These are phyloP conservation scores for Chrysosporium queenslandicum DNA, from an alignment of 2,329 filamentous ascomycete genomes.

Conservation along the genomic window DNA sequence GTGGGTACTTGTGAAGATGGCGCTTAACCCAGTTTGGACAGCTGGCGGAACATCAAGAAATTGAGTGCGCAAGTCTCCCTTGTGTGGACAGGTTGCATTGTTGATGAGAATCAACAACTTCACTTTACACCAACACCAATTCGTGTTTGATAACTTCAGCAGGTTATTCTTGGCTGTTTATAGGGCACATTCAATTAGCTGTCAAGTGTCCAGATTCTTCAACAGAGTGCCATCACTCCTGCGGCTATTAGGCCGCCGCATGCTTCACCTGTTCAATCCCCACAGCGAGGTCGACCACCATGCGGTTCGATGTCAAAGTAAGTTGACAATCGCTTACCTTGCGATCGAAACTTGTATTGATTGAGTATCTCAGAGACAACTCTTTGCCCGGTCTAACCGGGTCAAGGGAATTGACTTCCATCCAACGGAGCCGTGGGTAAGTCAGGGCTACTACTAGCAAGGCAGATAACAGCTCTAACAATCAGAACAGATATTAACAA, in stretches of 20 bases:
- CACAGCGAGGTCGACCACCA: slow-evolving; percentile 32
- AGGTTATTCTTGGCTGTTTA: background rate
- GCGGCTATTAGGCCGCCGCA: slow-evolving; percentile 14
- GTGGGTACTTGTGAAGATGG: slow-evolving; percentile 2
- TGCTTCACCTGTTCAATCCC: slow-evolving; percentile 1
- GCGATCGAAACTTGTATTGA: slow-evolving; percentile 29
- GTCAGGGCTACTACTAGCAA: slow-evolving; percentile 18
- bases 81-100: slow-evolving; percentile 19
- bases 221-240: background rate
- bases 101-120: background rate
- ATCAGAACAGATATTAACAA: slow-evolving; percentile 60
- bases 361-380: slow-evolving; percentile 53
- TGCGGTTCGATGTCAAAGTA: slow-evolving; percentile 54
- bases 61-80: slow-evolving; percentile 8
- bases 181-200: background rate
- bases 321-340: slow-evolving; percentile 14
- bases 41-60: slow-evolving; percentile 26
- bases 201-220: background rate
- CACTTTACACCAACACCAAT: slow-evolving; percentile 4
- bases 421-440: slow-evolving; percentile 88
- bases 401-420: slow-evolving; percentile 98
- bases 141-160: background rate
- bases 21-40: slow-evolving; percentile 26
- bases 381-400: slow-evolving; percentile 83
- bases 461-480: slow-evolving; percentile 20